Evolutionary conservation across 352 stramenopile species (phyloP).

Genomic region (Thraustochytrium striatum): DNA sequence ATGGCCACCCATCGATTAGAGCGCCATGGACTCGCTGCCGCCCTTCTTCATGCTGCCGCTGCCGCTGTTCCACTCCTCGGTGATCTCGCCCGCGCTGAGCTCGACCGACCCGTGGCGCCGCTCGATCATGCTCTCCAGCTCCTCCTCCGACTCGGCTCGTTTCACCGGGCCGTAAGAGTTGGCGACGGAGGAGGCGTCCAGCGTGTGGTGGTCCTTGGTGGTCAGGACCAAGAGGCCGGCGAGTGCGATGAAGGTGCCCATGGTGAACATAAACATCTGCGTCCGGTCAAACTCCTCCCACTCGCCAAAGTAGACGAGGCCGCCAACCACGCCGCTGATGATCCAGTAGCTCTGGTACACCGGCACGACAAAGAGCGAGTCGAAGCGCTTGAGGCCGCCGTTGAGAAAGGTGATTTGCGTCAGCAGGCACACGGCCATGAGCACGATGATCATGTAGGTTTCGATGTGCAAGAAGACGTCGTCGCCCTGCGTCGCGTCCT

Average conservation of each 20-base stretch:
- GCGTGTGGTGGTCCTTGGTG: constrained; percentile 26
- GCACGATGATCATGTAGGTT: constrained; percentile 71
- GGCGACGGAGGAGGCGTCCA: no score
- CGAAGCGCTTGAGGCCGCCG: constrained; percentile 74
- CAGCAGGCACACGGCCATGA: constrained; percentile 65
- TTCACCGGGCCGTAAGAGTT: no score
- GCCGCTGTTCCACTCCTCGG: no score
- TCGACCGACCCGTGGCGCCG: no score
- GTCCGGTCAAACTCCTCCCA: constrained; percentile 62
- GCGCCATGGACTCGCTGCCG: no score
- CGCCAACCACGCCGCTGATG: constrained; percentile 76
- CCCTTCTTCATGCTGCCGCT: no score
- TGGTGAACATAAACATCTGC: constrained; percentile 67
- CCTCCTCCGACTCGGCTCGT: no score
- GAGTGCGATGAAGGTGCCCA: constrained; percentile 72
- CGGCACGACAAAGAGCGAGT: constrained; percentile 77
- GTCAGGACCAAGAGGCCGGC: constrained; percentile 70
- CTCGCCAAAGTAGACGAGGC: constrained; percentile 86
- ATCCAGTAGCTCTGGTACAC: constrained; percentile 86
- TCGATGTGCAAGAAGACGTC: constrained; percentile 73
- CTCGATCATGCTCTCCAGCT: no score
- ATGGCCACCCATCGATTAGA: no score
- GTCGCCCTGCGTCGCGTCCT: constrained; percentile 66
- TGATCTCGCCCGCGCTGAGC: no score
- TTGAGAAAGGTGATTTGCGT: constrained; percentile 81